phyloP scores from a whole-genome alignment of 495 filamentous ascomycete species.

The Chaetomium tenue region DNA sequence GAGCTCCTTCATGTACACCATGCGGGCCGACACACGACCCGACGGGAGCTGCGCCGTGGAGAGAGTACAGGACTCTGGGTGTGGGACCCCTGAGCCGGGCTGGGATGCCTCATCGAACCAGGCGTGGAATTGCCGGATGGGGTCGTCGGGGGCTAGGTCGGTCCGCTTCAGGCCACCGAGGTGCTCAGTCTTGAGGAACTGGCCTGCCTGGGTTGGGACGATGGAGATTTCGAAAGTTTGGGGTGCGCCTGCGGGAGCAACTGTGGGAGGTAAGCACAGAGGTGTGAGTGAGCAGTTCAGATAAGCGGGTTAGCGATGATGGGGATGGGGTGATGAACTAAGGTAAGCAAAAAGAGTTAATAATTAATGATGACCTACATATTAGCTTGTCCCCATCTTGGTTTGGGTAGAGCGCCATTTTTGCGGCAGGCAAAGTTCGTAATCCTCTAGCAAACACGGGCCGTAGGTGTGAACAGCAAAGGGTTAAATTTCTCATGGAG shows the following conservation, averaged over 20 bases:
- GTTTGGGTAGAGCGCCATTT: constrained; percentile 51
- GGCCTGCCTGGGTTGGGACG: constrained; percentile 54
- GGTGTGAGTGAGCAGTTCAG: constrained; percentile 25
- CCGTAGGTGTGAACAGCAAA: constrained; percentile 11
- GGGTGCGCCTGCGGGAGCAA: constrained; percentile 40
- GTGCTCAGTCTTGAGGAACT: constrained; percentile 53
- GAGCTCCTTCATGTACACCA: constrained; percentile 89
- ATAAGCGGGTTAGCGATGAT: no score
- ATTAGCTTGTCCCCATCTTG: constrained; percentile 48
- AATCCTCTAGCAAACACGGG: constrained; percentile 10
- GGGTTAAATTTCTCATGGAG: constrained; percentile 9
- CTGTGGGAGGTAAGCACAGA: constrained; percentile 26
- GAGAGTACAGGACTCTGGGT: constrained; percentile 74
- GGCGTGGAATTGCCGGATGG: constrained; percentile 77
- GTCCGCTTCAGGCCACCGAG: constrained; percentile 49
- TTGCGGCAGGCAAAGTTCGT: constrained; percentile 18
- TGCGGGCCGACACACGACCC: constrained; percentile 77
- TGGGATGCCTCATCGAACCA: constrained; percentile 77
- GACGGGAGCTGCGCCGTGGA: constrained; percentile 84
- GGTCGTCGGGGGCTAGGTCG: constrained; percentile 54
- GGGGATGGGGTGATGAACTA: constrained; percentile 33
- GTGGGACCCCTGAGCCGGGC: constrained; percentile 52
- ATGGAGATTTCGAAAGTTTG: constrained; percentile 18
- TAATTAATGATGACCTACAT: constrained; percentile 43
- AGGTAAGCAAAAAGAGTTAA: no score